A percentile compares a stretch with the other conserved stretches of the same genome.
phyloP scores from a whole-genome alignment of 495 filamentous ascomycete genomes.

The Trichoderma orchidacearum region DNA sequence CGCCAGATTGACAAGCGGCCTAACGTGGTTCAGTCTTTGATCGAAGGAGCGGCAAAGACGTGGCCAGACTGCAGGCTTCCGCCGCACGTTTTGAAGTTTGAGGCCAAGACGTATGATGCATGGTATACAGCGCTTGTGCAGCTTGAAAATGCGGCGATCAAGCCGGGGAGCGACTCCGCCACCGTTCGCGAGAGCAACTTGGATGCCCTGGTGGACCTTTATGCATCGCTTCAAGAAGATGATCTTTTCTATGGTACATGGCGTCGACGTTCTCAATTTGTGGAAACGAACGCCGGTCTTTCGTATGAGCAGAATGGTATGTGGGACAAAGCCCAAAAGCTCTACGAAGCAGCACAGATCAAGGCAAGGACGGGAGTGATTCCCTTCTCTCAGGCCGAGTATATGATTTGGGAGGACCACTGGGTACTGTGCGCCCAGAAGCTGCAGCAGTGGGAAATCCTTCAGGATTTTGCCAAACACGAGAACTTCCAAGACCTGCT shows the following conservation, averaged over 20 bases:
- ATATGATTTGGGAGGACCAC: slow-evolving; percentile 99
- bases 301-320: slow-evolving; percentile 98
- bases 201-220: slow-evolving; percentile 84
- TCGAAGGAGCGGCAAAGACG: slow-evolving; percentile 70
- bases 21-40: slow-evolving; percentile 82
- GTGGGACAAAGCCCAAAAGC: slow-evolving; percentile 95
- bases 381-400: slow-evolving; percentile 91
- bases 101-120: slow-evolving; percentile 79
- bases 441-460: slow-evolving; percentile 95
- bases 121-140: slow-evolving; percentile 86
- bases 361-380: slow-evolving; percentile 87
- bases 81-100: slow-evolving; percentile 87
- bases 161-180: slow-evolving; percentile 70
- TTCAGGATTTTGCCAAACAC: slow-evolving; percentile 96
- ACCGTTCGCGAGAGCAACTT: slow-evolving; percentile 83
- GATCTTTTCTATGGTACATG: slow-evolving; percentile 97
- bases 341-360: slow-evolving; percentile 93
- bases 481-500: slow-evolving; percentile 98
- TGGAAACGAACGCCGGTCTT: slow-evolving; percentile 90
- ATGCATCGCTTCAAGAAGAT: slow-evolving; percentile 78
- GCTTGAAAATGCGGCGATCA: slow-evolving; percentile 72
- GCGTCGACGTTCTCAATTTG: slow-evolving; percentile 86
- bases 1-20: slow-evolving; percentile 87
- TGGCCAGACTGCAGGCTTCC: slow-evolving; percentile 82
- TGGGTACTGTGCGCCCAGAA: slow-evolving; percentile 97